Evolutionary conservation across 106 monocot genomes (phyloP), one percentile per base, ranked within the genome.

Genomic region (Dioscorea alata): DNA sequence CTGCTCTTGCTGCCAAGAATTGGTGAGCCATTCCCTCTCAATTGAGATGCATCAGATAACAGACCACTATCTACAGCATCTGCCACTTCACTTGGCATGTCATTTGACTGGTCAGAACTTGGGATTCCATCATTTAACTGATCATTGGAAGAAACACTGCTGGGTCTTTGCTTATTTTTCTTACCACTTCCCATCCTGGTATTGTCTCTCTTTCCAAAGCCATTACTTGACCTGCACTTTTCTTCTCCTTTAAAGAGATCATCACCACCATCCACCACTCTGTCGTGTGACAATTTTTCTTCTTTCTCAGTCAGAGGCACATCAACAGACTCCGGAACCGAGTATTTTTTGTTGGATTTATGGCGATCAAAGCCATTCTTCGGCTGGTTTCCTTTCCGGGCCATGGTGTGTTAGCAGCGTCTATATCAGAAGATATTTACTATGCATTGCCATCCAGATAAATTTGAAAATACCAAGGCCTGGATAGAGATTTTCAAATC

Each of bases 311-410:
- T 49, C 15, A 65, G 48, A 69, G 64, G 61, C 22, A 31, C 64
- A 72, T 73, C 62, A 33, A 63, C n/a, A 48, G 54, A 59, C 24
- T 78, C 73, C 42, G 78, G 61, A 71, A 70, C 64, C 65, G 53
- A 53, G 13, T 65, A 67, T 76, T 75, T 79, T 6, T 35, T 31
- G 33, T 76, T 81, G 10, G 72, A 16, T 59, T 57, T 13, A 67
- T 72, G 68, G 34, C 72, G 67, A 71, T 85, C 68, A 5, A 75
- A 50, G 61, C 70, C 61, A 85, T 72, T 93, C 49, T 64, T 86
- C 15, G 75, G 75, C 34, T 78, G 88, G 48, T 63, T 81, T 70
- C 86, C 92, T 74, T 83, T 88, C 20, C 84, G 77, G 68, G 79
- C 89, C 93, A 93, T 93, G 64, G 25, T 69, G 59, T 54, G 64